A percentile compares a stretch with the other conserved stretches of the same genome.
Evolutionary conservation across 805 yeast genomes (phyloP).

Genomic region (Wickerhamomyces kurtzmanii): DNA sequence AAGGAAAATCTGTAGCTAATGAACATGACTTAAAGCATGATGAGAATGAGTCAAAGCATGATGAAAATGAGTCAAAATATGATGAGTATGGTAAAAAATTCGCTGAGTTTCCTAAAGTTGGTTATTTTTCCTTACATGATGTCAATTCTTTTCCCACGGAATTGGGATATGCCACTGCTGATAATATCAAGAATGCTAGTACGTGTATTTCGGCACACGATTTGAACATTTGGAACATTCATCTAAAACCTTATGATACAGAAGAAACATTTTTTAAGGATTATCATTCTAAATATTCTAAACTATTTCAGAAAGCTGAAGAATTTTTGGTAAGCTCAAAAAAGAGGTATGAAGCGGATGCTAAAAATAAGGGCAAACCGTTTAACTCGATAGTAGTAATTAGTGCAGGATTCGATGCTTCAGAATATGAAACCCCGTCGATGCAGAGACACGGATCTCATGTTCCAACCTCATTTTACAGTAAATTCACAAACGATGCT

Average conservation of each 20-base stretch:
- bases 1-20: slow-evolving; percentile 6
- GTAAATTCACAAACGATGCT: slow-evolving; percentile 63
- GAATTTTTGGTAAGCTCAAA: slow-evolving; percentile 47
- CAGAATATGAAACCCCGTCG: slow-evolving; percentile 70
- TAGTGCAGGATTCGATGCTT: slow-evolving; percentile 85
- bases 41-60: too few species aligned
- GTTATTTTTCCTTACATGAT: slow-evolving; percentile 78
- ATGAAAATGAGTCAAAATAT: slow-evolving; percentile 22
- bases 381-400: slow-evolving; percentile 56
- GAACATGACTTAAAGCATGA: slow-evolving; percentile 20
- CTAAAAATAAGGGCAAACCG: slow-evolving; percentile 21
- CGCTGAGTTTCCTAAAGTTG: slow-evolving; percentile 48
- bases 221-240: slow-evolving; percentile 77
- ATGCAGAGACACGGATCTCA: slow-evolving; percentile 82
- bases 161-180: slow-evolving; percentile 62
- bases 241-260: slow-evolving; percentile 52
- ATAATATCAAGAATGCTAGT: slow-evolving; percentile 64
- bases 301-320: slow-evolving; percentile 54
- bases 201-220: slow-evolving; percentile 73
- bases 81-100: slow-evolving; percentile 37
- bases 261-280: slow-evolving; percentile 57
- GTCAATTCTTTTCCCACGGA: slow-evolving; percentile 84
- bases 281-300: slow-evolving; percentile 52
- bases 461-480: slow-evolving; percentile 74
- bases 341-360: slow-evolving; percentile 26